Conservation (phyloP, 352 stramenopile genomes). For the Phytophthora pluvialis region DNA sequence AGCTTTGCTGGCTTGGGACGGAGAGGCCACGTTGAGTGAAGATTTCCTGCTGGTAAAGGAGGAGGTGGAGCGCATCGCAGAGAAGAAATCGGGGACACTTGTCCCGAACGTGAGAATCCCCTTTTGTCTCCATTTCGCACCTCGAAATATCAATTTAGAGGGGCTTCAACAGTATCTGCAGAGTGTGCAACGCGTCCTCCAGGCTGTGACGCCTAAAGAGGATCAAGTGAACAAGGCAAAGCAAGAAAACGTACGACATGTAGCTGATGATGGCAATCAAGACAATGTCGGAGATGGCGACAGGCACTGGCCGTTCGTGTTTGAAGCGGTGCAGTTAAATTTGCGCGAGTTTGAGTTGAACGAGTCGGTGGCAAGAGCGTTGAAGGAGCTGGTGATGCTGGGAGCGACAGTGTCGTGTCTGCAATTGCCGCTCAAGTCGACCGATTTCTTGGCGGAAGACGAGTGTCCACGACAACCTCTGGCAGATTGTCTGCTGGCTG, state of each 20-base stretch:
- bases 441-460: slow-evolving; percentile 40
- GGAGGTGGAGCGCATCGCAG: slow-evolving; percentile 12
- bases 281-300: not conserved
- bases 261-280: slow-evolving; percentile 1
- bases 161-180: slow-evolving; percentile 40
- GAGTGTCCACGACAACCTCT: slow-evolving; percentile 42
- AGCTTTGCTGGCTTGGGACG: slow-evolving; percentile 21
- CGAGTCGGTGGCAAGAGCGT: slow-evolving; percentile 27
- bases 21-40: slow-evolving; percentile 4
- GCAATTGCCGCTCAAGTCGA: slow-evolving; percentile 38
- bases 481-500: slow-evolving; percentile 32
- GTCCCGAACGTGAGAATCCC: slow-evolving; percentile 19
- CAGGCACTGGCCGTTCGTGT: slow-evolving; percentile 26
- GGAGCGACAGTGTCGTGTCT: slow-evolving; percentile 36
- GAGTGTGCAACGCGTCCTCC: slow-evolving; percentile 33
- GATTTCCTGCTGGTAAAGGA: slow-evolving; percentile 28
- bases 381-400: slow-evolving; percentile 31
- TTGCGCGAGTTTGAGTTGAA: slow-evolving; percentile 49
- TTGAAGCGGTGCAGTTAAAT: slow-evolving; percentile 44
- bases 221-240: slow-evolving; percentile 3
- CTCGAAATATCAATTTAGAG: slow-evolving; percentile 33
- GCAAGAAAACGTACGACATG: not conserved
- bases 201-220: not conserved
- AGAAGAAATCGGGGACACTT: not conserved
- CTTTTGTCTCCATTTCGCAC: slow-evolving; percentile 44